These are phyloP conservation scores for Trypanosoma conorhini DNA, from an alignment of 208 protist species.

Conservation along the genomic window DNA sequence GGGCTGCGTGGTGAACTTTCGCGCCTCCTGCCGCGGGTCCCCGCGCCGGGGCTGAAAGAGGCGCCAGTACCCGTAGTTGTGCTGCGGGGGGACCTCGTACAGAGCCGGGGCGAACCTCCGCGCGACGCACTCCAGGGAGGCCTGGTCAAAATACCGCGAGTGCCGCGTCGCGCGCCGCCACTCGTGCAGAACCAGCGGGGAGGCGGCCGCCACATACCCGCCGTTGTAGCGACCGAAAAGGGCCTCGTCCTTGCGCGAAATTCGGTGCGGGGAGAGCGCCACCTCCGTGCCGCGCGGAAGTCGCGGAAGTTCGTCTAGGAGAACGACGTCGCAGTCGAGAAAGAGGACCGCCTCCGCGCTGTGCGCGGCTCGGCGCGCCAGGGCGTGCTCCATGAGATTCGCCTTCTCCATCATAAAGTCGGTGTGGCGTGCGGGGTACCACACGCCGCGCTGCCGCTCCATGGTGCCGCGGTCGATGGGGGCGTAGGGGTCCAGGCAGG, in stretches of 20 bases:
- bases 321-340: constrained; percentile 75
- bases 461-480: constrained; percentile 57
- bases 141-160: constrained; percentile 80
- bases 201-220: constrained; percentile 50
- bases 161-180: constrained; percentile 61
- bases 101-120: constrained; percentile 31
- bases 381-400: constrained; percentile 71
- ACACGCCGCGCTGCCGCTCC: constrained; percentile 66
- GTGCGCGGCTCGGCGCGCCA: constrained; percentile 26
- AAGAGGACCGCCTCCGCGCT: constrained; percentile 43
- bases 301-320: constrained; percentile 47
- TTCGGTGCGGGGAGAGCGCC: constrained; percentile 68
- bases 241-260: constrained; percentile 43
- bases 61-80: constrained; percentile 91
- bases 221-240: constrained; percentile 82
- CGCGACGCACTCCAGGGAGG: constrained; percentile 65
- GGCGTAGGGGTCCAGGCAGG: constrained; percentile 66
- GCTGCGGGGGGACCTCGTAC: constrained; percentile 54
- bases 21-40: constrained; percentile 35
- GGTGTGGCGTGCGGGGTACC: constrained; percentile 66
- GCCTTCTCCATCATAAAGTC: constrained; percentile 92
- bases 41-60: constrained; percentile 47
- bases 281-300: constrained; percentile 35
- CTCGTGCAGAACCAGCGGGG: constrained; percentile 44
- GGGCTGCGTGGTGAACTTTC: constrained; percentile 50